These are phyloP conservation scores for Trichomonascaceae sp. DNA, from an alignment of 1,139 yeast genomes.

Conservation along the genomic window DNA sequence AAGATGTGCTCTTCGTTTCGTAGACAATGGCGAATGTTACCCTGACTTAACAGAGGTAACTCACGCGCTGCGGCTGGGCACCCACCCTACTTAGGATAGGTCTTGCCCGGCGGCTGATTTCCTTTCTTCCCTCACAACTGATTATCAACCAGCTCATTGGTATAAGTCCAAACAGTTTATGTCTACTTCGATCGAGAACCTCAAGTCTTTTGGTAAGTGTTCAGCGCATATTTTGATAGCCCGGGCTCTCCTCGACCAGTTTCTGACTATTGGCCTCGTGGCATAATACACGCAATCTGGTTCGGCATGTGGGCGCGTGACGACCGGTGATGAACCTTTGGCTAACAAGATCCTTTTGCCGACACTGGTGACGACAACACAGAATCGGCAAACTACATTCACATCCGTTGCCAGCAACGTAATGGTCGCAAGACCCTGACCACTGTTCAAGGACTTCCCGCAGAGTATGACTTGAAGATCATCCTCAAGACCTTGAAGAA, in stretches of 20 bases:
- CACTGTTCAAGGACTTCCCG: conserved; percentile 95
- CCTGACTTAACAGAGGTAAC: no score
- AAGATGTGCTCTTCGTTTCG: no score
- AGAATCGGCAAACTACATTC: conserved; percentile 90
- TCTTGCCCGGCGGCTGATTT: no score
- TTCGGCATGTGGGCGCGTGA: no score
- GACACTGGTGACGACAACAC: conserved; percentile 99
- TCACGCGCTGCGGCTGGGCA: no score
- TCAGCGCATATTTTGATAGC: background rate
- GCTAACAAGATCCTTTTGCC: conserved; percentile 75
- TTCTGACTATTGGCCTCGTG: no score
- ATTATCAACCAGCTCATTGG: no score
- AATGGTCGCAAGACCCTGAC: conserved; percentile 98
- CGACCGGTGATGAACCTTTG: background rate
- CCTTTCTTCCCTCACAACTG: no score
- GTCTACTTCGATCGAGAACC: conserved; percentile 78
- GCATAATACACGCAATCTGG: no score
- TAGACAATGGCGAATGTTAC: no score
- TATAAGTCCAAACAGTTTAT: conserved; percentile 25
- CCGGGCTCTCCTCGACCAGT: no score
- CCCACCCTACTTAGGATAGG: no score
- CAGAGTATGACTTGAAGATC: conserved; percentile 87
- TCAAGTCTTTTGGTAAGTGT: conserved; percentile 77
- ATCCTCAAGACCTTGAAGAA: conserved; percentile 89
- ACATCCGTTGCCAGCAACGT: conserved; percentile 98